Base-by-base conservation (phyloP, 345 rosid species). In the Eucalyptus erythrocorys region DNA sequence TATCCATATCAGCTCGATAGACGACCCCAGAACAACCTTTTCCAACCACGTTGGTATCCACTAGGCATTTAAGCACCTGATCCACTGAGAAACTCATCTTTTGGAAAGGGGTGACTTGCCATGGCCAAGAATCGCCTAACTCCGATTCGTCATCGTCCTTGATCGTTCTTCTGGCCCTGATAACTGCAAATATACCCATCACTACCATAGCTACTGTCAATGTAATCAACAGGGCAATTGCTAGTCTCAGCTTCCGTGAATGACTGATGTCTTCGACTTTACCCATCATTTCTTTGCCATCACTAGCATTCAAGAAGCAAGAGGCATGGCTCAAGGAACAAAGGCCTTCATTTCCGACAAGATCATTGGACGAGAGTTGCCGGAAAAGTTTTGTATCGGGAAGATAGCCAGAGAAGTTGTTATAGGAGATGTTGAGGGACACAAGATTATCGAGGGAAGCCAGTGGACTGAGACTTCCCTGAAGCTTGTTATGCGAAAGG, bases 81-180 rank as follows among this genome's bases (percentile, higher is more conserved):
- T 98, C 99, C 26, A 96, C 95, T 1, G 98, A 93, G 94, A 98
- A 97, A 89, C 93, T 96, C 79, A 98, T 92, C 95, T 97, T 98
- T 94, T 97, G 99, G 93, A 98, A 98, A 79, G 98, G 99, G 89
- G 97, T 95, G 92, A 97, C 95, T 85, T 97, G 97, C 99, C 99
- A 98, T 32, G 96, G 96, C 94, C 94, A 95, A 13, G 99, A 94
- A 86, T 95, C 96, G n/a, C 98, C 98, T 85, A 96, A 89, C 92
- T 96, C 99, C 6, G 98, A 96, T 85, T 94, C 97, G 45, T 95
- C 95, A 13, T 91, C 94, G 49, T 93, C 93, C 87, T 91, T 90
- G 26, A 93, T 82, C 10, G 91, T 90, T 89, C 92, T 96, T 37
- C 92, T 89, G 27, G 96, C 95, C 49, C 95, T 90, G 87, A 95